Evolutionary conservation across 202 grass and related monocot species (phyloP).

Genomic region (Setaria viridis): DNA sequence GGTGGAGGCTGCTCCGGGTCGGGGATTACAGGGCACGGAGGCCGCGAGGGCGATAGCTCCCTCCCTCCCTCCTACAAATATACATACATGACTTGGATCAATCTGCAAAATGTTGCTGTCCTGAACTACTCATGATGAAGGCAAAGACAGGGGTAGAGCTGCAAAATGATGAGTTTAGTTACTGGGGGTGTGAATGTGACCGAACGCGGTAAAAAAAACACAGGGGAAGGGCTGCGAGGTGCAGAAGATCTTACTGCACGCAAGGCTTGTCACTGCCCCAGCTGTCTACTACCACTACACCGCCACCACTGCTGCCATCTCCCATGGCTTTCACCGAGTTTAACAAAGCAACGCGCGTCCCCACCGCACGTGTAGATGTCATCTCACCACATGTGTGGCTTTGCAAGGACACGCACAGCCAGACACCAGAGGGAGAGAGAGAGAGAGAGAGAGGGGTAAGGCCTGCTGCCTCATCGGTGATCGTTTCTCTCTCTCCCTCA

Average conservation of each 20-base stretch:
- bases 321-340: conserved; percentile 53
- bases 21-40: conserved; percentile 26
- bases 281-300: conserved; percentile 45
- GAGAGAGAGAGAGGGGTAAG: background rate
- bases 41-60: background rate
- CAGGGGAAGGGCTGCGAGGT: background rate
- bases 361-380: conserved; percentile 89
- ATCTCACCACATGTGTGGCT: conserved; percentile 67
- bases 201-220: conserved; percentile 14
- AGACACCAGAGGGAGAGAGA: background rate
- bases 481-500: background rate
- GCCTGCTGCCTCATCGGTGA: background rate
- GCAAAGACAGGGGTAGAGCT: too few species aligned
- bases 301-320: background rate
- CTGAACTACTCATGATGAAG: too few species aligned
- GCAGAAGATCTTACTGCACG: conserved; percentile 59
- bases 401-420: conserved; percentile 39
- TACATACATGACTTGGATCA: too few species aligned
- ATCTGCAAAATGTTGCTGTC: too few species aligned
- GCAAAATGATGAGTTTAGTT: background rate
- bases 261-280: conserved; percentile 61
- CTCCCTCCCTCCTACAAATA: too few species aligned
- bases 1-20: conserved; percentile 34
- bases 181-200: background rate
- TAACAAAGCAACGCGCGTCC: conserved; percentile 61